Percentiles rank a stretch among this genome's conserved stretches.
These are phyloP conservation scores for Vitis labrusca DNA, from an alignment of 164 flowering plant genomes.

Conservation along the genomic window DNA sequence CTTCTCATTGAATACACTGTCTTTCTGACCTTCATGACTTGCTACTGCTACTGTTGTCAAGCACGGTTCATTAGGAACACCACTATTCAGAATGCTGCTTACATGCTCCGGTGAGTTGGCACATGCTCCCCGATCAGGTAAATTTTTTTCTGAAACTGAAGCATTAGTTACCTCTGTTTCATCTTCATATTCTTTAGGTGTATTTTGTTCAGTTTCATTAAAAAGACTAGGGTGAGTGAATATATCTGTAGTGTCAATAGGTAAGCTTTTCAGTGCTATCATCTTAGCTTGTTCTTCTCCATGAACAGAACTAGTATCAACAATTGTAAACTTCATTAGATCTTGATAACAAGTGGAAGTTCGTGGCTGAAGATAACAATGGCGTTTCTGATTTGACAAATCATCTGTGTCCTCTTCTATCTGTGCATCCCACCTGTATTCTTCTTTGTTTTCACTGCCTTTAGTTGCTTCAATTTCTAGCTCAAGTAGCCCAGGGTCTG, in stretches of 20 bases:
- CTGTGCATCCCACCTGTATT: background rate
- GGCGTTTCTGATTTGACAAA: conserved; percentile 10
- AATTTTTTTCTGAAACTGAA: background rate
- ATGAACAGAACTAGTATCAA: conserved; percentile 25
- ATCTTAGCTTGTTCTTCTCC: conserved; percentile 10
- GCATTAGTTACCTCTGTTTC: conserved; percentile 12
- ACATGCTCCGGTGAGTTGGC: conserved; percentile 17
- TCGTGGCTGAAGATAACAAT: conserved; percentile 20
- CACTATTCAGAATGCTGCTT: conserved; percentile 3
- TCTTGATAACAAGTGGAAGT: conserved; percentile 6
- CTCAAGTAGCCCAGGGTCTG: conserved; percentile 26
- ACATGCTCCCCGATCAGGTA: conserved; percentile 9
- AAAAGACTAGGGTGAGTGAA: conserved; percentile 12
- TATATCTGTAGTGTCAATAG: conserved; percentile 1
- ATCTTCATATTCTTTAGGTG: conserved; percentile 16
- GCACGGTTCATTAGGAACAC: conserved; percentile 1
- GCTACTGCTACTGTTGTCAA: conserved; percentile 3
- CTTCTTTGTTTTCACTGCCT: conserved; percentile 2
- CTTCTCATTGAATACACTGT: background rate
- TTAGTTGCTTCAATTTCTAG: conserved; percentile 10
- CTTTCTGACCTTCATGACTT: conserved; percentile 4
- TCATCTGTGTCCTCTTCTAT: background rate
- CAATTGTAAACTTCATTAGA: conserved; percentile 19
- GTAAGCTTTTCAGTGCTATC: conserved; percentile 20
- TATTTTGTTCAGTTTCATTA: conserved; percentile 15